Evolutionary conservation across 1,284 basidiomycete species (phyloP), one percentile per base, ranked within the genome.

Genomic region (Sanguinoderma infundibulare): DNA sequence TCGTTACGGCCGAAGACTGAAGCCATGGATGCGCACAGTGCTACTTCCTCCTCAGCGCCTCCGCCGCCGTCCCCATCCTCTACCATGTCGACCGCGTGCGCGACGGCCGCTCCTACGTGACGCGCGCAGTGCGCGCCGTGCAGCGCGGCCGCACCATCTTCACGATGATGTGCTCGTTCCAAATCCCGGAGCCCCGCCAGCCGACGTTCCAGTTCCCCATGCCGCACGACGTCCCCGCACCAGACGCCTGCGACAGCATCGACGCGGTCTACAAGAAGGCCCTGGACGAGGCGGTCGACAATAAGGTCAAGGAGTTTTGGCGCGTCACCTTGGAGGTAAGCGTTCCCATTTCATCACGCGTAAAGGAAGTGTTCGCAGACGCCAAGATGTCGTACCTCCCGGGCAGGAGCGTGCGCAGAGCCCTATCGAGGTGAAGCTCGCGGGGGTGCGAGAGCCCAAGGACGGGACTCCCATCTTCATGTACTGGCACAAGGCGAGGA

Each of bases 71-170:
- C 15, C 91, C 94, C 12, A 92, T 98, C 67, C 81, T 95, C 49
- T 98, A 96, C 74, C 84, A 85, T 62, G 92, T 97, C 54, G 93
- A 96, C 67, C 82, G 88, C n/a, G 76, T 96, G n/a, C 88, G 95
- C 20, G 85, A 95, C 65, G 92, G 92, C 34, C 82, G 83, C 34
- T 88, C 89, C 20, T 94, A 93, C 72, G 78, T 81, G 42, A 90
- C 92, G 22, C 87, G 87, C 55, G 81, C 87, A 4, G 92, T 96
- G 63, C 87, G 87, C 71, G 91, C 90, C 1, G 79, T 82, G 35
- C 96, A 98, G 74, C 84, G 86, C 53, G 93, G 92, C 39, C 80
- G 81, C 50, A 83, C 85, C 46, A 86, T 98, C 65, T 98, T 97
- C 75, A 84, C 92, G 59, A 82, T 97, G 73, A 78, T 93, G 63